Evolutionary conservation across 106 monocot species (phyloP).

Genomic region (Phalaenopsis aphrodite): DNA sequence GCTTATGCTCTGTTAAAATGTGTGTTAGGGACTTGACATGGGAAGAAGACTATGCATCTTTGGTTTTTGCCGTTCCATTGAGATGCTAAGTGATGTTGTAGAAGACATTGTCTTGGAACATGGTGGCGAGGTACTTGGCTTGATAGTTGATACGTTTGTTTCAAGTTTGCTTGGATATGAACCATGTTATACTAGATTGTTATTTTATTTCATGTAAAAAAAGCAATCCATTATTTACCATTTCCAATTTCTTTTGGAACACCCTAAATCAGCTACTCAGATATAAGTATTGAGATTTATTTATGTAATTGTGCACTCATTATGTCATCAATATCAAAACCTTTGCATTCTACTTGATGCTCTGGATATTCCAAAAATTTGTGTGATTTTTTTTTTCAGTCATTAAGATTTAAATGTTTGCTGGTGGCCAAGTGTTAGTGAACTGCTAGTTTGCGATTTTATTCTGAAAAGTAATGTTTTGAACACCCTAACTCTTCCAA

Average conservation of each 20-base stretch:
- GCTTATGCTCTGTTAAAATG: neutral
- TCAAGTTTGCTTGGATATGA: neutral
- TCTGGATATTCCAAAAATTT: neutral
- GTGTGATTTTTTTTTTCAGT: neutral
- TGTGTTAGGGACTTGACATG: slow-evolving; percentile 62
- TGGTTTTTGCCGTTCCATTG: slow-evolving; percentile 94
- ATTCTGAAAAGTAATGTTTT: neutral
- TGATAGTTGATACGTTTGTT: neutral
- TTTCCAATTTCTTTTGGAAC: neutral
- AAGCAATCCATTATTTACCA: neutral
- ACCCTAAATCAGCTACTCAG: neutral
- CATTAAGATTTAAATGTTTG: too few relatives aligned
- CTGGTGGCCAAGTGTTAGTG: neutral
- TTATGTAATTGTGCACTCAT: neutral
- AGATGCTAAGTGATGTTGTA: slow-evolving; percentile 95
- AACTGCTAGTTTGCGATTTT: neutral
- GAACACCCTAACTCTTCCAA: neutral
- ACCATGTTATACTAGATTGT: neutral
- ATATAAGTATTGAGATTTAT: neutral
- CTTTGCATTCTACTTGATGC: neutral
- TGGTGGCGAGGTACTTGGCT: slow-evolving; percentile 76
- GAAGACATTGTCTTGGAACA: slow-evolving; percentile 91
- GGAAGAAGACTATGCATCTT: slow-evolving; percentile 94
- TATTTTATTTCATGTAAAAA: neutral
- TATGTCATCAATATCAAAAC: neutral